A percentile compares a stretch with the other conserved stretches of the same genome.
Conservation (phyloP, 164 flowering plant genomes). For the Macadamia tetraphylla region DNA sequence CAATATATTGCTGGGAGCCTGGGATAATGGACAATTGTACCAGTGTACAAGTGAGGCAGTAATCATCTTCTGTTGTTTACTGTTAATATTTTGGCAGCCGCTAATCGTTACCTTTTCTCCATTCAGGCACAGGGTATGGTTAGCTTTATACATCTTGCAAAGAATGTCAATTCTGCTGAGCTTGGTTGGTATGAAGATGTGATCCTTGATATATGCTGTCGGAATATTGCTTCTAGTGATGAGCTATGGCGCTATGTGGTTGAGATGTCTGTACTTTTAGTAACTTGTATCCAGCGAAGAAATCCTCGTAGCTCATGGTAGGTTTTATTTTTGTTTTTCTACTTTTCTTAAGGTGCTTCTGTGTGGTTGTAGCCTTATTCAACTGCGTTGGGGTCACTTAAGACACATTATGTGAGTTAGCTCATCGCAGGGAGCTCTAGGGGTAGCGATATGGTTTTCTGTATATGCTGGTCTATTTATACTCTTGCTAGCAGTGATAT, state of each 20-base stretch:
- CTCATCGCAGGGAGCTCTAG: neutral
- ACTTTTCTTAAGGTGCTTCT: neutral
- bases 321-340: neutral
- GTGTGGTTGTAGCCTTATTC: neutral
- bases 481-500: neutral
- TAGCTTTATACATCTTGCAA: slow-evolving; percentile 65
- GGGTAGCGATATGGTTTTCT: neutral
- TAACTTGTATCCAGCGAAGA: slow-evolving; percentile 39
- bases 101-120: slow-evolving; percentile 6
- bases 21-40: too few relatives aligned
- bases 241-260: slow-evolving; percentile 77
- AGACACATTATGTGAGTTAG: neutral
- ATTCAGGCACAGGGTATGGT: slow-evolving; percentile 82
- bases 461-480: too few relatives aligned
- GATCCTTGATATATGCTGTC: slow-evolving; percentile 81
- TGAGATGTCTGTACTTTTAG: slow-evolving; percentile 80
- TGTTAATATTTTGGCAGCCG: neutral
- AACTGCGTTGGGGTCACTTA: neutral
- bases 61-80: neutral
- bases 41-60: neutral
- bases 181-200: slow-evolving; percentile 71
- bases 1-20: too few relatives aligned
- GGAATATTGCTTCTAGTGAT: slow-evolving; percentile 71
- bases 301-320: slow-evolving; percentile 94
- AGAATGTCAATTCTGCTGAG: slow-evolving; percentile 58